Base-by-base conservation (phyloP, 805 yeast genomes). In the Ogataea siamensis region DNA sequence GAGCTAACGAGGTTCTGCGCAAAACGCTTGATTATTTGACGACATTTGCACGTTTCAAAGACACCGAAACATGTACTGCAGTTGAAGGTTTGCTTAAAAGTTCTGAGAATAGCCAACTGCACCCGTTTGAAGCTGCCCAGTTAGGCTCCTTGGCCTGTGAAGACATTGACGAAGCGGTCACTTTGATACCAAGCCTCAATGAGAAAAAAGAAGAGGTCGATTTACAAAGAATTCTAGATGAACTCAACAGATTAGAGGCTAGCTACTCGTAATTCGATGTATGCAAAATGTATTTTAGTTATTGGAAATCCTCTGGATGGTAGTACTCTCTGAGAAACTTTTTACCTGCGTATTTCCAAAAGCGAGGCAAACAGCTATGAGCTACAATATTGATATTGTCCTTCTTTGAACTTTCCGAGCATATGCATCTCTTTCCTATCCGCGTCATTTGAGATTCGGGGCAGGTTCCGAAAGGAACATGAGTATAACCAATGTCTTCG, bases 41-140 rank as follows among this genome's bases (percentile, higher is more conserved):
- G 1, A 78, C 77, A 33, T 93, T 93, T 65, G 81, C 96, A 3
- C 73, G 98, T 51, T 93, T 91, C 64, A 82, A 87, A 64, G 95
- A 88, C 60, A 83, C 87, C 26, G 89, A 89, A 45, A 87, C 97
- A 0, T 89, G 93, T 22, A 81, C 87, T 41, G 96, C 97, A 1
- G 98, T 88, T 14, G 97, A 91, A 57, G 86, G 84, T 50, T 67
- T 93, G 46, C 70, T 93, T 55, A 80, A 78, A 45, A 67, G 81
- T 18, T 78, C 83, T 33, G 95, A 86, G 48, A 83, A 81, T 53
- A 66, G 76, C 28, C 81, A 78, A 18, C 64, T 93, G 53, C 99
- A 93, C 67, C 98, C 99, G 1, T 93, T 93, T 61, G 99, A 93
- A 65, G 70, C 87, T 38, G 95, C 98, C 1, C 98, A 93, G 63